Evolutionary conservation across 306 rosid species (phyloP), one percentile per base, ranked within the genome.

Genomic region (peach (Prunus persica)): DNA sequence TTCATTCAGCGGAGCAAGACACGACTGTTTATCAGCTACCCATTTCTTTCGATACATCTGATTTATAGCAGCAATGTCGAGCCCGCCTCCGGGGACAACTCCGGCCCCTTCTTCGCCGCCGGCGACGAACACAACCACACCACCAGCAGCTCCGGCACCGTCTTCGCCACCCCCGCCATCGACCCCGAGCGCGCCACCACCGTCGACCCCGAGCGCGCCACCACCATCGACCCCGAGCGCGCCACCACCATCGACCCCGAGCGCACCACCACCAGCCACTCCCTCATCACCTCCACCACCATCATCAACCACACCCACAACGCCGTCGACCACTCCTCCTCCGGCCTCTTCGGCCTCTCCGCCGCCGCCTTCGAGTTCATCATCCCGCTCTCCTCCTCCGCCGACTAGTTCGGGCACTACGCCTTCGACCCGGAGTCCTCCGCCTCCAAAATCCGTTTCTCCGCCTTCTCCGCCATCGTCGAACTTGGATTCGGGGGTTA

Each of bases 401-500:
- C 76, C 89, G 45, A 6, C 67, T 63, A 15, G 45, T 10, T 54
- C 78, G 11, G 57, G 45, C 8, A 41, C 86, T 12, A 38, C 91
- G 12, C 81, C 91, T 25, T 38, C 83, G 0, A 41, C 83, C 45
- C 49, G 20, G 47, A 73, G 60, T 8, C 86, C 87, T 7, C 65
- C 85, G 20, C 78, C 86, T 2, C 78, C 88, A 6, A 70, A 88
- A 6, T 78, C 89, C 1, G 18, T 90, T 3, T 12, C 93, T 0
- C 81, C 91, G 0, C 2, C 86, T 4, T 22, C 91, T 0, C 1
- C 87, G 5, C 41, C 93, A 0, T 38, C 92, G 2, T 43, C 91
- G 50, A 58, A 75, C 20, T 20, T 80, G 67, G 84, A 91, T 0
- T 84, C 90, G 2, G 93, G 93, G 4, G 83, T 85, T 1, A 84